Percentiles rank a stretch among this genome's conserved stretches.
phyloP scores from a whole-genome alignment of 1,284 basidiomycete species.

The Volvariella volvacea region DNA sequence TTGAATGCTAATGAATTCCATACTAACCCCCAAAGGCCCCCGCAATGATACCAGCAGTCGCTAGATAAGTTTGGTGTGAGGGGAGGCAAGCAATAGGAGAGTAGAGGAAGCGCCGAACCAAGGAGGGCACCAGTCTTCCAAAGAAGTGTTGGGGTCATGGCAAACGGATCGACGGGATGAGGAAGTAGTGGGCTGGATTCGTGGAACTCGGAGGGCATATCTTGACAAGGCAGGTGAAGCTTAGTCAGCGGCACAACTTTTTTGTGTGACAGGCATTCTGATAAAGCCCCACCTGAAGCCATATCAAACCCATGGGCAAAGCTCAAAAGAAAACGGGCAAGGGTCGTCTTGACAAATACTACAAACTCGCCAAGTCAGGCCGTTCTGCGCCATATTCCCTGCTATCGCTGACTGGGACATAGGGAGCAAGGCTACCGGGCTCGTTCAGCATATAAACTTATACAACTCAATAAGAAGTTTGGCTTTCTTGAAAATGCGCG shows the following conservation, averaged over 20 bases:
- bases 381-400: slow-evolving; percentile 1
- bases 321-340: slow-evolving; percentile 89
- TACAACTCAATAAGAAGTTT: slow-evolving; percentile 99
- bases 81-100: background rate
- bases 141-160: slow-evolving; percentile 16
- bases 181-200: slow-evolving; percentile 11
- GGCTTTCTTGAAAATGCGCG: slow-evolving; percentile 84
- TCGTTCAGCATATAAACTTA: slow-evolving; percentile 99
- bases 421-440: slow-evolving; percentile 99
- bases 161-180: slow-evolving; percentile 21
- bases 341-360: slow-evolving; percentile 94
- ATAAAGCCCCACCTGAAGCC: background rate
- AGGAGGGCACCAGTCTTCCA: slow-evolving; percentile 35
- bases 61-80: slow-evolving; percentile 25
- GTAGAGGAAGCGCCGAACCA: slow-evolving; percentile 15
- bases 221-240: too few species aligned
- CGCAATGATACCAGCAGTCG: slow-evolving; percentile 48
- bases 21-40: slow-evolving; percentile 58
- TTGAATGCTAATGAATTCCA: background rate
- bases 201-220: slow-evolving; percentile 1
- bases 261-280: too few species aligned
- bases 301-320: slow-evolving; percentile 74
- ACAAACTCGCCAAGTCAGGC: slow-evolving; percentile 84
- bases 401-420: slow-evolving; percentile 9
- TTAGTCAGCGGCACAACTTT: too few species aligned